Base-by-base conservation (phyloP, 148 eudicot genomes). In the Rhododendron ferrugineum region DNA sequence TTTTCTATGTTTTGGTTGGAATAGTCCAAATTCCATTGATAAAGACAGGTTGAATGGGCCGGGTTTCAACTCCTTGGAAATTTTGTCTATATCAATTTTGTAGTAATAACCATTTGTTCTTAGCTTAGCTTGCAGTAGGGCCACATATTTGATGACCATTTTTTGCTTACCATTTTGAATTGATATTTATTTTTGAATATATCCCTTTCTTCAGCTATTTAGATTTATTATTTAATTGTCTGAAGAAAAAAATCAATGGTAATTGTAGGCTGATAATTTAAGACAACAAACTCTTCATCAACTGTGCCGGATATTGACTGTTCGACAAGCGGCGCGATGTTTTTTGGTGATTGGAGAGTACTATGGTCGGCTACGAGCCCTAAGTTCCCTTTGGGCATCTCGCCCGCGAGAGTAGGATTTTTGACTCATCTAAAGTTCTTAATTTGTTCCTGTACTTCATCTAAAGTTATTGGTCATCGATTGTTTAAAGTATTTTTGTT, bases 201-300 rank as follows among this genome's bases (percentile, higher is more conserved):
- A 40, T 44, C 3, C 8, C 28, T 44, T 44, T 32, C 23, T 73
- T 73, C 44, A 32, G 28, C 37, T 36, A 79, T 80, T 83, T 49
- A 3, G 47, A 16, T 82, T 4, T 40, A 40, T 44, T 14, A 3
- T 62, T 22, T 23, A 37, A 36, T 56, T 79, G 78, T 32, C 9
- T 54, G 49, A 9, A 7, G 5, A 40, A 34, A 5, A 36, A 46
- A 28, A 49, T 60, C 14, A 26, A 30, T 0, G 16, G 11, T 40
- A 46, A 75, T 83, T 88, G 83, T 87, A 97, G 99, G 99, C 98
- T 89, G 99, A 97, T 91, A 94, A 95, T 80, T 88, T 97, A 80
- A 93, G 99, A 86, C 98, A 94, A 60, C 98, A 95, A 85, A 97
- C 95, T 0, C 94, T 97, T 78, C 99, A 97, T 88, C 99, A 93